Conservation (phyloP, 768 basidiomycete genomes). For the Lyophyllum decastes region DNA sequence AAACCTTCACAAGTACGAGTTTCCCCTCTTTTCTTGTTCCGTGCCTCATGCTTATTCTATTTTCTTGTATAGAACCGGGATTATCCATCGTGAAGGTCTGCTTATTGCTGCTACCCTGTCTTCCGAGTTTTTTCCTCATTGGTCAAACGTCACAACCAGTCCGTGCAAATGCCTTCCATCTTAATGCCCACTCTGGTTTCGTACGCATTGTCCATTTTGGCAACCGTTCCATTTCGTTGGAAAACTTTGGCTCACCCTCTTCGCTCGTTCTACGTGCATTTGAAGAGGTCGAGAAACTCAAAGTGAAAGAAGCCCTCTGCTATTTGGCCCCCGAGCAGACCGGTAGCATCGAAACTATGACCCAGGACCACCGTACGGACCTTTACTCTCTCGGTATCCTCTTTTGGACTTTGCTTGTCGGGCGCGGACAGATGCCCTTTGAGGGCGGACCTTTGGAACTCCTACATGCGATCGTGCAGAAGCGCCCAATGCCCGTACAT, state of each 20-base stretch:
- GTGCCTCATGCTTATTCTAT: conserved; percentile 6
- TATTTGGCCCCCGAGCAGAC: conserved; percentile 80
- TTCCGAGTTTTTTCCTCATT: neutral
- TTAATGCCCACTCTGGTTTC: conserved; percentile 67
- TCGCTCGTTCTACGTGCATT: conserved; percentile 62
- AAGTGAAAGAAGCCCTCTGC: conserved; percentile 74
- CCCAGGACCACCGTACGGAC: conserved; percentile 75
- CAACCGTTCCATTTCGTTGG: conserved; percentile 71
- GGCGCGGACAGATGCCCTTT: conserved; percentile 63
- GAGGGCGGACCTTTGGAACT: conserved; percentile 65
- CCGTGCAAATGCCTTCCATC: conserved; percentile 75
- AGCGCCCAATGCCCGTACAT: conserved; percentile 73
- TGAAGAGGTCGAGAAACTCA: conserved; percentile 64
- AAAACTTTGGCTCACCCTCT: conserved; percentile 72
- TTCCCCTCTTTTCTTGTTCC: neutral
- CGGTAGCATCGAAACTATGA: conserved; percentile 69
- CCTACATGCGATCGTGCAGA: conserved; percentile 70
- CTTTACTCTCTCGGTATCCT: conserved; percentile 72
- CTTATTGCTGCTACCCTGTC: neutral
- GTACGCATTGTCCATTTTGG: conserved; percentile 77
- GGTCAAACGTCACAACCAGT: conserved; percentile 36
- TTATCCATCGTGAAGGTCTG: conserved; percentile 70
- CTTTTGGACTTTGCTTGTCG: conserved; percentile 77
- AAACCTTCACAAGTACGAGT: conserved; percentile 55
- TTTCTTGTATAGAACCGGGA: conserved; percentile 41